These are phyloP conservation scores for Spizellomyces sp. DNA, from an alignment of 192 early-diverging fungal species.

Conservation along the genomic window DNA sequence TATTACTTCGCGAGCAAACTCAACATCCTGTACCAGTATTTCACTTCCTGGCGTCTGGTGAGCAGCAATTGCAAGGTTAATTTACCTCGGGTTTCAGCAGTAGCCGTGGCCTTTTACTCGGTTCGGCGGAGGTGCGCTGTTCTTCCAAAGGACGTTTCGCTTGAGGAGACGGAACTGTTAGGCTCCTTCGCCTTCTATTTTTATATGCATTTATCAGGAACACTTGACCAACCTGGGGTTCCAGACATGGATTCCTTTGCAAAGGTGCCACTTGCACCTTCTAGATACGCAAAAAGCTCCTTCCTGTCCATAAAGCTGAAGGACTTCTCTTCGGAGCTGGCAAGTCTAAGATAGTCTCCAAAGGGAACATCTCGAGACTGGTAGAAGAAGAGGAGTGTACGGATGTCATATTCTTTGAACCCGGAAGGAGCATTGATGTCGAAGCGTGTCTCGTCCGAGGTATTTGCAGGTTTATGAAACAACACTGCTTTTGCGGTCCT, in stretches of 20 bases:
- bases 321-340: constrained; percentile 58
- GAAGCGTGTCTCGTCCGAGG: neutral
- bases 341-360: constrained; percentile 69
- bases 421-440: constrained; percentile 26
- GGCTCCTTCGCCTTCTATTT: too few relatives aligned
- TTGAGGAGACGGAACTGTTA: too few relatives aligned
- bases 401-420: constrained; percentile 65
- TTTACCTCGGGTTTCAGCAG: constrained; percentile 24
- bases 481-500: constrained; percentile 1
- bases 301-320: constrained; percentile 77
- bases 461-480: neutral
- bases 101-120: constrained; percentile 1
- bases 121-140: neutral
- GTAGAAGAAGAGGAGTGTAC: constrained; percentile 73
- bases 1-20: constrained; percentile 9
- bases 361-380: constrained; percentile 65
- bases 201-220: constrained; percentile 23
- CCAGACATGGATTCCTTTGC: neutral
- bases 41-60: neutral
- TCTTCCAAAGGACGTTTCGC: constrained; percentile 16
- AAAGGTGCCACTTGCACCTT: constrained; percentile 51
- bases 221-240: constrained; percentile 8
- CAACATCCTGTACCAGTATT: constrained; percentile 11
- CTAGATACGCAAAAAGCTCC: constrained; percentile 73
- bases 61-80: too few relatives aligned